Percentiles rank a stretch among this genome's conserved stretches.
These are phyloP conservation scores for Eucalyptus erythrocorys DNA, from an alignment of 345 rosid species.

Conservation along the genomic window DNA sequence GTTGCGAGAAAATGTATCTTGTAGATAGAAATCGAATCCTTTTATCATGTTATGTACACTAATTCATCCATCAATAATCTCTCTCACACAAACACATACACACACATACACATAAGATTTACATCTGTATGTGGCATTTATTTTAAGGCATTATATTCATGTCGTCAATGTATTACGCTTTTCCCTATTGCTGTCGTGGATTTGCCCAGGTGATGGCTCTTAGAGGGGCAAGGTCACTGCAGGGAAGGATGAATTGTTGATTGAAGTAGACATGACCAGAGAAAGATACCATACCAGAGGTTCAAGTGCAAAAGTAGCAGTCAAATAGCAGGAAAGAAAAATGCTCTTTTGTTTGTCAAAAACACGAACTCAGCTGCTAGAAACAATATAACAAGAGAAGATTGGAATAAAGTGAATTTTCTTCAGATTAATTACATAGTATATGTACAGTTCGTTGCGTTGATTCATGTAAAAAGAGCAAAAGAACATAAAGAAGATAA, in stretches of 20 bases:
- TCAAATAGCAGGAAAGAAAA: background rate
- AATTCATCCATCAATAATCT: background rate
- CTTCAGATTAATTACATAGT: background rate
- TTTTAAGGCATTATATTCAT: background rate
- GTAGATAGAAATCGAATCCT: background rate
- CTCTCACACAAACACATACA: background rate
- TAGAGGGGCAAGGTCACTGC: background rate
- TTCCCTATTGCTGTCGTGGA: background rate
- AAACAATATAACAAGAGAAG: background rate
- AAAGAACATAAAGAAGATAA: background rate
- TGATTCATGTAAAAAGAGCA: background rate
- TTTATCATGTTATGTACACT: background rate
- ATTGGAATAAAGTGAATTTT: background rate
- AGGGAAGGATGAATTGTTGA: background rate
- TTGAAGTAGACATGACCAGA: background rate
- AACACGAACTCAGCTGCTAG: background rate
- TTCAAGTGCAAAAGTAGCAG: background rate
- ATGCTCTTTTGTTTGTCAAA: background rate
- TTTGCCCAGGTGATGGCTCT: background rate
- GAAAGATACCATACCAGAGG: background rate
- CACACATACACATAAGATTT: background rate
- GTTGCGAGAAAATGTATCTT: background rate
- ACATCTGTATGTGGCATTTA: background rate
- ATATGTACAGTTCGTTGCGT: background rate
- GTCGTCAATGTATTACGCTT: background rate